These are phyloP conservation scores for Ceratobasidium sp. DNA, from an alignment of 1,284 basidiomycete species.

Conservation along the genomic window DNA sequence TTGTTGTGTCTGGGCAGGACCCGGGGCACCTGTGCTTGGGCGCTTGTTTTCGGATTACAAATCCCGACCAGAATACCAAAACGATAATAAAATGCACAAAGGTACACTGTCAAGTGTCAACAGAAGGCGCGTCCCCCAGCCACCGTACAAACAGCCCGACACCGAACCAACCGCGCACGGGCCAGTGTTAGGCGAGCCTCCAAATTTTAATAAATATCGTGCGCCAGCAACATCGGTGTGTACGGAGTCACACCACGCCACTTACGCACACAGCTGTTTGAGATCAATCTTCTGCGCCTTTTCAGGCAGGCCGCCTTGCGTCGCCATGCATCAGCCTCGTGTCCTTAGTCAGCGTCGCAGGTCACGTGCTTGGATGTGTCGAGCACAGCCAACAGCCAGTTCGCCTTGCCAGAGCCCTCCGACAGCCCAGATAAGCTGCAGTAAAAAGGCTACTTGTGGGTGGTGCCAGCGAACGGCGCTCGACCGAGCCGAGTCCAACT, in stretches of 20 bases:
- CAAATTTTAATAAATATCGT: conserved; percentile 3
- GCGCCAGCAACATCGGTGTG: conserved; percentile 19
- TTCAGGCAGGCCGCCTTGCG: conserved; percentile 37
- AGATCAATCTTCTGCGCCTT: background rate
- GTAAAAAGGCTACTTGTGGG: too few species aligned
- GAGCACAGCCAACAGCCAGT: background rate
- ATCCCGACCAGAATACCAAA: too few species aligned
- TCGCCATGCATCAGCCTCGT: conserved; percentile 29
- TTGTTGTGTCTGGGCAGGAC: background rate
- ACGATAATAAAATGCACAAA: conserved; percentile 4
- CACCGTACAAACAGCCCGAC: too few species aligned
- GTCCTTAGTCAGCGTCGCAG: conserved; percentile 13
- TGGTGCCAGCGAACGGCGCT: too few species aligned
- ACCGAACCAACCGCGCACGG: conserved; percentile 34
- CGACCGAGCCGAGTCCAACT: too few species aligned
- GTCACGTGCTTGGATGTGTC: background rate
- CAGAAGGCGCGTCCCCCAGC: conserved; percentile 5
- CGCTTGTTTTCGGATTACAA: conserved; percentile 26
- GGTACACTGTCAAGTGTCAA: background rate
- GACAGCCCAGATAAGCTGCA: too few species aligned
- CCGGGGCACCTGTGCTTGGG: conserved; percentile 11
- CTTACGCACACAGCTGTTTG: conserved; percentile 7
- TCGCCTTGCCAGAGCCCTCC: too few species aligned
- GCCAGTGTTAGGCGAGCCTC: background rate
- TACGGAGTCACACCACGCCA: conserved; percentile 38